A percentile compares a stretch with the other conserved stretches of the same genome.
These are phyloP conservation scores for Fusarium sp. DNA, from an alignment of 2,329 filamentous ascomycete genomes.

Conservation along the genomic window DNA sequence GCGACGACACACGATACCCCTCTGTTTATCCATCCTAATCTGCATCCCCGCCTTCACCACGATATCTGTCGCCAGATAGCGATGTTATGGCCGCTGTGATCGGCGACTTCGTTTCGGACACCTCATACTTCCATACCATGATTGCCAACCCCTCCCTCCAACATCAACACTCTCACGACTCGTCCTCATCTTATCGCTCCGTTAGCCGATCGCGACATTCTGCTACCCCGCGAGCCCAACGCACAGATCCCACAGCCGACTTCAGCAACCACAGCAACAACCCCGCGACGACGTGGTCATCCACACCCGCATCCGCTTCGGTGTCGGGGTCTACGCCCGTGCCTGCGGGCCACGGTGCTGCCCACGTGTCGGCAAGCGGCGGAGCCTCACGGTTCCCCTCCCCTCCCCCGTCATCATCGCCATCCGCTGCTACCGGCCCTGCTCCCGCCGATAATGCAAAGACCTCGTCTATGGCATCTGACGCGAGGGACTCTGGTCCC, in stretches of 20 bases:
- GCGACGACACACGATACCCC: constrained; percentile 38
- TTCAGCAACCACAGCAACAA: constrained; percentile 27
- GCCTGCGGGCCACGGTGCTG: constrained; percentile 36
- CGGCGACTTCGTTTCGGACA: constrained; percentile 80
- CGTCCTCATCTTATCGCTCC: constrained; percentile 45
- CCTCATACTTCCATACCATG: constrained; percentile 77
- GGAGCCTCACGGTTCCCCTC: constrained; percentile 64
- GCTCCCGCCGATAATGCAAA: constrained; percentile 56
- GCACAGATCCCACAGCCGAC: constrained; percentile 36
- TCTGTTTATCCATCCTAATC: constrained; percentile 31
- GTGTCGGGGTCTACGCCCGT: constrained; percentile 36
- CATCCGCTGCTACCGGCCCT: constrained; percentile 53
- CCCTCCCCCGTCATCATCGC: constrained; percentile 66
- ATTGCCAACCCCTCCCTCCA: constrained; percentile 67
- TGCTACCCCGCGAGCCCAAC: constrained; percentile 46
- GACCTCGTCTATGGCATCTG: constrained; percentile 63
- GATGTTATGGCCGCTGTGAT: constrained; percentile 73
- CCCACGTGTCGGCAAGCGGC: constrained; percentile 49
- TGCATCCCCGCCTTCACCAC: constrained; percentile 5
- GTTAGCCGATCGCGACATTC: constrained; percentile 47
- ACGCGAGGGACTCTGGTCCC: constrained; percentile 47
- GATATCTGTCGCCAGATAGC: constrained; percentile 33
- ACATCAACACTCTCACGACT: constrained; percentile 58
- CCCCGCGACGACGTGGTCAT: constrained; percentile 26
- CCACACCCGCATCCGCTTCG: constrained; percentile 17